Evolutionary conservation across 768 basidiomycete species (phyloP).

Genomic region (Lentinus tigrinus): DNA sequence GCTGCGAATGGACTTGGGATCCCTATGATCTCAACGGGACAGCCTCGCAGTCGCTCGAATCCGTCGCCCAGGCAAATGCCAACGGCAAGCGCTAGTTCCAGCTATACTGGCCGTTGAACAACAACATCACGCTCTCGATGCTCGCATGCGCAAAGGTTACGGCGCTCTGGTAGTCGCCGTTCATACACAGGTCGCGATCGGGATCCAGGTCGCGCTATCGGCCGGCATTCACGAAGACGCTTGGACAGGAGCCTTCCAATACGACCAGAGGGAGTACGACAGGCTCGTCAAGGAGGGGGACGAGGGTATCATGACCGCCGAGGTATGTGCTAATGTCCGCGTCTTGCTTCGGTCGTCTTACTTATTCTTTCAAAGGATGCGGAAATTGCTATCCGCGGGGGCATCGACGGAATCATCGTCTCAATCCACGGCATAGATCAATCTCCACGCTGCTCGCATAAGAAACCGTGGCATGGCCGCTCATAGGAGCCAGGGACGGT

Average conservation of each 20-base stretch:
- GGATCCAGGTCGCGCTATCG: slow-evolving; percentile 63
- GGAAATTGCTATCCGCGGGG: slow-evolving; percentile 60
- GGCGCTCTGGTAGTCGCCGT: slow-evolving; percentile 72
- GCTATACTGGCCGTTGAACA: slow-evolving; percentile 70
- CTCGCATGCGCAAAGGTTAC: slow-evolving; percentile 67
- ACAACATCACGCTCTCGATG: slow-evolving; percentile 63
- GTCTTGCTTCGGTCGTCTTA: no score
- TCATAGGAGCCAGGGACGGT: no score
- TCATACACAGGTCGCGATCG: slow-evolving; percentile 62
- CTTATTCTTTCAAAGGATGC: slow-evolving; percentile 46
- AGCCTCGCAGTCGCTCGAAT: slow-evolving; percentile 68
- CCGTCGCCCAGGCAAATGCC: slow-evolving; percentile 70
- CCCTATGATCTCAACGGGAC: slow-evolving; percentile 80
- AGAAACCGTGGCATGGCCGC: no score
- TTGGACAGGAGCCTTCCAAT: slow-evolving; percentile 61
- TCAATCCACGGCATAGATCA: slow-evolving; percentile 85
- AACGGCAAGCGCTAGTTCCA: slow-evolving; percentile 76
- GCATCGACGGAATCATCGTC: slow-evolving; percentile 73
- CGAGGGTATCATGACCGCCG: slow-evolving; percentile 63
- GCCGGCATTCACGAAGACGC: slow-evolving; percentile 76
- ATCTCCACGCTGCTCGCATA: no score
- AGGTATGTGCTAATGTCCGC: no score
- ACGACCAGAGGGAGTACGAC: slow-evolving; percentile 50
- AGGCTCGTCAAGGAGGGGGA: slow-evolving; percentile 47
- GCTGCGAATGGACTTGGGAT: slow-evolving; percentile 63